Base-by-base conservation (phyloP, 2,329 filamentous ascomycete genomes). In the Cladosporium cucumerinum region DNA sequence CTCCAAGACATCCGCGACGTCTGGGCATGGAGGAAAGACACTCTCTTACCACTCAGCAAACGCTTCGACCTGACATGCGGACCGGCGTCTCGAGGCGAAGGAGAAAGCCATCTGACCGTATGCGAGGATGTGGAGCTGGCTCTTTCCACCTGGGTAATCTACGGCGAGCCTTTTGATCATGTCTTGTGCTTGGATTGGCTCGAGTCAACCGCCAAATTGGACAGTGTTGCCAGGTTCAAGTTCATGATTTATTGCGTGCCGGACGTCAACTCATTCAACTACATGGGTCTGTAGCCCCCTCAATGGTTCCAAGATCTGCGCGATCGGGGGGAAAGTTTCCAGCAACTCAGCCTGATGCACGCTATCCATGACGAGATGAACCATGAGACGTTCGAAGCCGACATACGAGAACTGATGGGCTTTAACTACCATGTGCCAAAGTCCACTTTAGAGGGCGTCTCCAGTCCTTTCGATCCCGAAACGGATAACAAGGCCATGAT, bases 201-300 rank as follows among this genome's bases (percentile, higher is more conserved):
- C 25, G 23, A n/a, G 21, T 7, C 36, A 8, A 28, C 21, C 7
- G 21, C 36, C 3, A 39, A 26, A 18, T 23, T 58, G 32, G 55
- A 58, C 23, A 28, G 34, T 26, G 34, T 58, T 18, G 18, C 55
- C 32, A 39, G 55, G 14, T 58, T 58, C 34, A 58, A 58, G 21
- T 58, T 58, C 55, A 25, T 58, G 21, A n/a, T 58, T 12, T 58
- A 39, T 14, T 58, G 55, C 55, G 36, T 58, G 14, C 55, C 34
- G 18, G 32, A 43, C 23, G 12, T 46, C 16, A 58, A 43, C 12
- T 43, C 55, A 16, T 58, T 58, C 55, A 26, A 36, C 34, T 58
- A 58, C 16, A 39, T 58, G 21, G 6, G 23, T 6, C 14, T 58
- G 18, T 12, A 43, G 10, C 12, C 25, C 6, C 55, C 55, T 5